Base-by-base conservation (phyloP, 2,329 filamentous ascomycete genomes). In the Oidium heveae region DNA sequence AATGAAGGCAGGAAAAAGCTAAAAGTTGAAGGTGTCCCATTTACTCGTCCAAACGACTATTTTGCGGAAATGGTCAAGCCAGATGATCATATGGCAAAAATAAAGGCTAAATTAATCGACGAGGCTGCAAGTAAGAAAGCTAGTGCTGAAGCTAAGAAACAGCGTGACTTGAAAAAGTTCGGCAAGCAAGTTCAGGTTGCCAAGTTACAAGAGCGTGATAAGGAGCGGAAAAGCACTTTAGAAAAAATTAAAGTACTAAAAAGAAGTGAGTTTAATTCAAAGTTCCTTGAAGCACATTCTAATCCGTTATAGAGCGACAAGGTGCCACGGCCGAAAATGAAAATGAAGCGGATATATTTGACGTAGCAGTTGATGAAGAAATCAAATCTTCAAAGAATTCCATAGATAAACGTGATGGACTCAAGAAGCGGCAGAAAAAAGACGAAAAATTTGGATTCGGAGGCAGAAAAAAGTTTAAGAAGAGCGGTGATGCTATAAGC, bases 11-110 rank as follows among this genome's bases (percentile, higher is more conserved):
- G 89, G 55, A 67, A 71, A n/a, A 71, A 80, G 58, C 74, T 98
- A 24, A 82, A 84, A 65, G 80, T 82, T 59, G 89, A 95, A 68
- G 82, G 82, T 9, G 75, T 89, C 0, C 77, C 84, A 7, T 98
- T 98, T 70, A 82, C 86, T 32, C 77, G 91, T 10, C 91, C 91
- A 3, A 81, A 78, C 55, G 91, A 98, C 70, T 98, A 94, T 71
- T 98, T 98, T 63, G 91, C 91, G 47, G 91, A 98, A 74, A 98
- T 96, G 88, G 82, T 95, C 64, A 96, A 96, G 77, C 86, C 82
- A 64, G 91, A 98, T 66, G 89, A 93, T 63, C 91, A 95, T 68
- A 98, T 98, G 91, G 85, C 85, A 66, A 88, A 85, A 74, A 85
- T 98, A 66, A 93, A 93, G 74, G 79, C 82, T 64, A 94, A 93